Evolutionary conservation across 768 basidiomycete species (phyloP), one percentile per base, ranked within the genome.

Genomic region (Pisolithus marmoratus): DNA sequence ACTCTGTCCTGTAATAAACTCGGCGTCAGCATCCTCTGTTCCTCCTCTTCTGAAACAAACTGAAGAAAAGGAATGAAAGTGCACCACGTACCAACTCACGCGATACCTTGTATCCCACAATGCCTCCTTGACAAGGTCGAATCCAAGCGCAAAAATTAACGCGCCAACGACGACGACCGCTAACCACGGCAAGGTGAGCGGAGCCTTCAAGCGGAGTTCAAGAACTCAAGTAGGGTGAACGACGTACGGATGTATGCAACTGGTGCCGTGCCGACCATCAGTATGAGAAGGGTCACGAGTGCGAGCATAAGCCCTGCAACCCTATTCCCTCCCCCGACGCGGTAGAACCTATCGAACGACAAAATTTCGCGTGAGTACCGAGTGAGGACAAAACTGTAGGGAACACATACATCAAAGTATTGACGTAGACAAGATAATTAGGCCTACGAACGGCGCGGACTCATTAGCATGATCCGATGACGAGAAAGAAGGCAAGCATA

Each of bases 51-150:
- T 11, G 11, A 29, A 29, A 29, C 29, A 11, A 34, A 0, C 3
- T 15, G 12, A 14, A 15, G 2, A 12, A 34, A 34, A 34, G 34
- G 1, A 12, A 15, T 14, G 14, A 34, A 34, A 34, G 4, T 34
- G 34, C 4, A 14, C 34, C 26, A 24, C 79, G 54, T 66, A 88
- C 77, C 78, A 74, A 75, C 83, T 93, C 20, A 91, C 91, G 15
- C 94, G 83, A 69, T 90, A 80, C 43, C 91, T 74, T 9, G 94
- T 94, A 70, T 99, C 95, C 94, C 94, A 98, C 8, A 97, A 65
- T 0, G 96, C 94, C 68, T 97, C 95, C 61, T 94, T 95, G 38
- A 92, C 82, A 37, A 99, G 82, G 58, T 98, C 95, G 47, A 97
- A 80, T 0, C 94, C 96, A 31, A 98, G 78, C 8, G 96, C 93